Conservation (phyloP, 805 yeast genomes). For the Wickerhamomyces silvicola region DNA sequence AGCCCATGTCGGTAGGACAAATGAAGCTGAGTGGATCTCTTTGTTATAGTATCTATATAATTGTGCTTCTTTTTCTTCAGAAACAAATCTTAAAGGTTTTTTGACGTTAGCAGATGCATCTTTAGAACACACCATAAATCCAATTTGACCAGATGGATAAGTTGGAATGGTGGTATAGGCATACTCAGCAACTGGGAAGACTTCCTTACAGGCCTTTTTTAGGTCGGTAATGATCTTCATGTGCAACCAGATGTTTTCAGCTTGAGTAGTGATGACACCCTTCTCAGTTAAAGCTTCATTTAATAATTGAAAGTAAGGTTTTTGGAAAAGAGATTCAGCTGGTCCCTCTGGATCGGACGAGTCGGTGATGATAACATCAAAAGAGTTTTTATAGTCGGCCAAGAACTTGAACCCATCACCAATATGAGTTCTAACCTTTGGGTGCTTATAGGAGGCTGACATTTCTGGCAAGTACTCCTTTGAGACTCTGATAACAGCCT, state of each 20-base stretch:
- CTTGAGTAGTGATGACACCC: slow-evolving; percentile 92
- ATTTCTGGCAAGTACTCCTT: slow-evolving; percentile 83
- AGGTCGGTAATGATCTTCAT: slow-evolving; percentile 75
- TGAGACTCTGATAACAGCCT: slow-evolving; percentile 80
- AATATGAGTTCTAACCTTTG: slow-evolving; percentile 83
- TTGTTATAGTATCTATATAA: slow-evolving; percentile 78
- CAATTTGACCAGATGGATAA: slow-evolving; percentile 95
- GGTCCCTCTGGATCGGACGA: slow-evolving; percentile 99
- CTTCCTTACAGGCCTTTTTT: slow-evolving; percentile 72
- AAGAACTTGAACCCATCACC: slow-evolving; percentile 98
- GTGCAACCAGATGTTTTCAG: slow-evolving; percentile 93
- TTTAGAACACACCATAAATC: slow-evolving; percentile 95
- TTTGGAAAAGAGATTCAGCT: slow-evolving; percentile 88
- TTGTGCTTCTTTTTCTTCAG: slow-evolving; percentile 54
- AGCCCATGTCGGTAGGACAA: slow-evolving; percentile 91
- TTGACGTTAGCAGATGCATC: slow-evolving; percentile 57
- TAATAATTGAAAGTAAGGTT: slow-evolving; percentile 81
- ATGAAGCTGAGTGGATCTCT: slow-evolving; percentile 80
- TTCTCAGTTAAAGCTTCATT: slow-evolving; percentile 83
- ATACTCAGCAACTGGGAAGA: slow-evolving; percentile 89
- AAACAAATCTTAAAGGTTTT: slow-evolving; percentile 61
- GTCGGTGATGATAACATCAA: slow-evolving; percentile 94
- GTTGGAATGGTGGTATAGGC: slow-evolving; percentile 93
- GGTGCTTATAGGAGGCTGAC: slow-evolving; percentile 79
- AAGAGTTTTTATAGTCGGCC: slow-evolving; percentile 74